Conservation (phyloP, 2,329 filamentous ascomycete species). For the Hypoxylon sp. region DNA sequence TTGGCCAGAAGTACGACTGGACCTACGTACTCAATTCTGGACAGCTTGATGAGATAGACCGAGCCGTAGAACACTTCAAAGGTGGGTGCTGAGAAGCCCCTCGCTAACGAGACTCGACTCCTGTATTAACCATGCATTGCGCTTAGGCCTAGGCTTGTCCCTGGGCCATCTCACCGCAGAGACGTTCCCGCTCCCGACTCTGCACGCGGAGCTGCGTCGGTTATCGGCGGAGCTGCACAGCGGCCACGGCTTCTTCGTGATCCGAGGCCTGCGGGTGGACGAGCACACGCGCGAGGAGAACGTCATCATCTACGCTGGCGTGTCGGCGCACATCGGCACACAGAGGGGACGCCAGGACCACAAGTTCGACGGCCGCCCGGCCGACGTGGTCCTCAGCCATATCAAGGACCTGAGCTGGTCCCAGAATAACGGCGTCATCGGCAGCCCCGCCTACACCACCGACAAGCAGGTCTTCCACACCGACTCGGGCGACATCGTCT, state of each 20-base stretch:
- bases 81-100: constrained; percentile 39
- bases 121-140: neutral
- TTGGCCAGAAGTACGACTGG: constrained; percentile 62
- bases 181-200: constrained; percentile 63
- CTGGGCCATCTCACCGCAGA: constrained; percentile 55
- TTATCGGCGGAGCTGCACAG: constrained; percentile 63
- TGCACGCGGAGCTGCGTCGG: constrained; percentile 58
- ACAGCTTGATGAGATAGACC: constrained; percentile 60
- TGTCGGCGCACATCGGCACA: constrained; percentile 65
- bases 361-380: constrained; percentile 52
- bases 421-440: constrained; percentile 53
- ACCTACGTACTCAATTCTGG: constrained; percentile 56
- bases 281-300: constrained; percentile 64
- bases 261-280: constrained; percentile 64
- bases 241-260: constrained; percentile 67
- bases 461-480: constrained; percentile 71
- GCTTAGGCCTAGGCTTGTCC: constrained; percentile 47
- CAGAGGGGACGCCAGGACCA: constrained; percentile 62
- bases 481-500: constrained; percentile 66
- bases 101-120: neutral
- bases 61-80: constrained; percentile 53
- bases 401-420: constrained; percentile 64
- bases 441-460: constrained; percentile 64
- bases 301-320: constrained; percentile 65
- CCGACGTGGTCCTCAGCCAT: constrained; percentile 64